These are phyloP conservation scores for Hypoxylon intermedium DNA, from an alignment of 495 filamentous ascomycete species.

Conservation along the genomic window DNA sequence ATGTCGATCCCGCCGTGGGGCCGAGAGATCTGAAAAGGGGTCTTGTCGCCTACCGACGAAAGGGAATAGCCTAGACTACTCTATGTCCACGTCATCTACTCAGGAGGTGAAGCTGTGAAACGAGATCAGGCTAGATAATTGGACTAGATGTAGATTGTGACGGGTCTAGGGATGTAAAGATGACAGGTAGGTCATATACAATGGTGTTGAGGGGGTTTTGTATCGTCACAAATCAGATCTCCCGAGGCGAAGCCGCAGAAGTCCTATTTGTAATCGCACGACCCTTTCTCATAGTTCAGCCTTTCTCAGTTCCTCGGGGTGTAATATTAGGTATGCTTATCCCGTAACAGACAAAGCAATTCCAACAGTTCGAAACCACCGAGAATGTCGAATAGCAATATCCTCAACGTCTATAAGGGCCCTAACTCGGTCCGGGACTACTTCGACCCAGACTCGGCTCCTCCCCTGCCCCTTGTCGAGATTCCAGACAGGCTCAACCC, in stretches of 20 bases:
- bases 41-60: conserved; percentile 18
- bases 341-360: background rate
- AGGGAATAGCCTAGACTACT: conserved; percentile 29
- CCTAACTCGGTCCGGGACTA: conserved; percentile 61
- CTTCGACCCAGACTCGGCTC: conserved; percentile 63
- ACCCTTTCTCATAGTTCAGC: background rate
- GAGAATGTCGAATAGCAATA: conserved; percentile 51
- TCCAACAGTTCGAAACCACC: background rate
- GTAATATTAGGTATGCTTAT: background rate
- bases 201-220: conserved; percentile 4
- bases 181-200: conserved; percentile 15
- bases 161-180: conserved; percentile 12
- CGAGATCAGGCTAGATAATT: conserved; percentile 18
- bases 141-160: conserved; percentile 6
- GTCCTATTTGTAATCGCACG: conserved; percentile 14
- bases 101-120: conserved; percentile 14
- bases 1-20: conserved; percentile 22
- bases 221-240: background rate
- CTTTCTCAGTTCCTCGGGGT: background rate
- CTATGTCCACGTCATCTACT: conserved; percentile 1
- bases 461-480: conserved; percentile 66
- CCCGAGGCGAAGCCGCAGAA: background rate
- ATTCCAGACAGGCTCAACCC: conserved; percentile 64
- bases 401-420: conserved; percentile 64
- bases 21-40: conserved; percentile 16